A percentile compares a stretch with the other conserved stretches of the same genome.
Conservation (phyloP, 202 grass and related monocot species). For the Brachypodium distachyon region DNA sequence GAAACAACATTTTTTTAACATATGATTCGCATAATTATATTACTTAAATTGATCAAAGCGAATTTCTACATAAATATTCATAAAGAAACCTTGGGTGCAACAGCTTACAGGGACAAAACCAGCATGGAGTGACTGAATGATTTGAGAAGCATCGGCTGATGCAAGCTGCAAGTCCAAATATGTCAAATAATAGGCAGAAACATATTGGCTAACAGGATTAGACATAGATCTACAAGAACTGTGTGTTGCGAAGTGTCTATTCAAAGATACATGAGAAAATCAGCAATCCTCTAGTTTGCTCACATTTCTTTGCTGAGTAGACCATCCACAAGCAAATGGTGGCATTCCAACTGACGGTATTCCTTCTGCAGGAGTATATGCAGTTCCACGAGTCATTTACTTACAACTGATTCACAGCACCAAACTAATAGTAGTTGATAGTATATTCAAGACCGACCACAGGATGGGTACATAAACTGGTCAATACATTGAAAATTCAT, state of each 20-base stretch:
- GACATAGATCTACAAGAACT: conserved; percentile 1
- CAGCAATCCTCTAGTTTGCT: conserved; percentile 25
- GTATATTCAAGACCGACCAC: conserved; percentile 6
- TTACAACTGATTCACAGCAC: background rate
- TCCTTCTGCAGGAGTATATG: conserved; percentile 67
- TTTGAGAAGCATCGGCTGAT: conserved; percentile 68
- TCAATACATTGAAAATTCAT: background rate
- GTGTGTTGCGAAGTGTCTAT: background rate
- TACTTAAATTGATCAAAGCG: background rate
- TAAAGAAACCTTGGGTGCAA: conserved; percentile 6
- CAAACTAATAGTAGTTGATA: background rate
- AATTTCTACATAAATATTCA: conserved; percentile 14
- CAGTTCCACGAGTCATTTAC: background rate
- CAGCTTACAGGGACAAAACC: conserved; percentile 89
- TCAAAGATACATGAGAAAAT: conserved; percentile 11
- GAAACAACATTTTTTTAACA: background rate
- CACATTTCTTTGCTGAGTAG: conserved; percentile 75
- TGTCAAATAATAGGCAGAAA: conserved; percentile 3
- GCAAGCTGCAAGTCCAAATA: conserved; percentile 52
- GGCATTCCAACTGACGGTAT: conserved; percentile 93
- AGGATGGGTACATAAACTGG: background rate
- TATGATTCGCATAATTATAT: background rate
- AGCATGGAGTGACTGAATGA: conserved; percentile 51
- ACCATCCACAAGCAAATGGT: conserved; percentile 97
- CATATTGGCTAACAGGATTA: background rate